Conservation (phyloP, 2,329 filamentous ascomycete genomes). For the Ramularia endophylla region DNA sequence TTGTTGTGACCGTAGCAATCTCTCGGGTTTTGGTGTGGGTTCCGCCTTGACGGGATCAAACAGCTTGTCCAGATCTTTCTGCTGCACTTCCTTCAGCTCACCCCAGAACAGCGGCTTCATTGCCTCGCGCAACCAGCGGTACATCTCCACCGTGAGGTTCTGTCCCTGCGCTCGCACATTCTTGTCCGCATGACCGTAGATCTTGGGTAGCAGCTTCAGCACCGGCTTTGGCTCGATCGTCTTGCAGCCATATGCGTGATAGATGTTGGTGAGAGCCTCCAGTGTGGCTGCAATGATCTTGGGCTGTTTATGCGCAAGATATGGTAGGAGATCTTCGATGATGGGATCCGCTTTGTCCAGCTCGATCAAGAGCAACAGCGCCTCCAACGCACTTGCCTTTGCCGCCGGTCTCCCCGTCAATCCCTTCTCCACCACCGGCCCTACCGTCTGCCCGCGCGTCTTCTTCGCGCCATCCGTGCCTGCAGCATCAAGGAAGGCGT, state of each 20-base stretch:
- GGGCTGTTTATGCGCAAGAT: conserved; percentile 79
- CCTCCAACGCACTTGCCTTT: conserved; percentile 81
- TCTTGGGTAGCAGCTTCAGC: conserved; percentile 80
- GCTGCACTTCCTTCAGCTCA: conserved; percentile 91
- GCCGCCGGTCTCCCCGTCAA: conserved; percentile 83
- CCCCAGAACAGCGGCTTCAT: conserved; percentile 99
- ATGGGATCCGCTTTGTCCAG: conserved; percentile 79
- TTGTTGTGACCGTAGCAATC: conserved; percentile 83
- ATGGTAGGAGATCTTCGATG: conserved; percentile 82
- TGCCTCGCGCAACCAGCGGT: conserved; percentile 92
- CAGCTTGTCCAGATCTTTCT: conserved; percentile 84
- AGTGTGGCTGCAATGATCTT: conserved; percentile 77
- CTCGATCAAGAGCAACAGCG: conserved; percentile 82
- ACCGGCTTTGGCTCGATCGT: conserved; percentile 88
- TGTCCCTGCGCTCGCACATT: conserved; percentile 94
- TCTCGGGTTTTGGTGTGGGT: conserved; percentile 79
- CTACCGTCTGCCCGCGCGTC: conserved; percentile 68
- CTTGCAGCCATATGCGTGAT: conserved; percentile 92
- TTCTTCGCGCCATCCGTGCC: conserved; percentile 63
- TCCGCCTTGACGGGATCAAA: conserved; percentile 94
- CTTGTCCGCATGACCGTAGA: conserved; percentile 95
- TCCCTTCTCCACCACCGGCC: conserved; percentile 83
- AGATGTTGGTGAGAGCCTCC: conserved; percentile 72
- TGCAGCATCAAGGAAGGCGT: conserved; percentile 87
- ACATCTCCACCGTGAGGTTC: conserved; percentile 85